phyloP scores from a whole-genome alignment of 176 grass and related monocot genomes.

The Triticum aestivum region DNA sequence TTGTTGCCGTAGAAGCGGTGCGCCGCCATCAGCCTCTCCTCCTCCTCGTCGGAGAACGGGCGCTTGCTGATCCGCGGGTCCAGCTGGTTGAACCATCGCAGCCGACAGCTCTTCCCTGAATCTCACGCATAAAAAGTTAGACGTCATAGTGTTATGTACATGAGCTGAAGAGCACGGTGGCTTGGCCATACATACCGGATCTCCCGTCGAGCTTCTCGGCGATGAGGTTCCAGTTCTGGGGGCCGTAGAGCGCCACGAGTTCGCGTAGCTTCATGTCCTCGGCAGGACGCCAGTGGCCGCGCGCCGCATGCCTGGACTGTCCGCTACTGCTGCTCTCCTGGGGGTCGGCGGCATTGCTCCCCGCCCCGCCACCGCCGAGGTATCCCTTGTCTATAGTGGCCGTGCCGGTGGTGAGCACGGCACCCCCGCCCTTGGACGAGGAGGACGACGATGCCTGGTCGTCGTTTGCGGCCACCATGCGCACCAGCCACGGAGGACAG shows the following conservation, averaged over 20 bases:
- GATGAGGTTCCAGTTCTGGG: constrained; percentile 98
- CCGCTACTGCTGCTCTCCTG: constrained; percentile 62
- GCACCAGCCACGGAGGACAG: constrained; percentile 45
- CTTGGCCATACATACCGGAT: constrained; percentile 53
- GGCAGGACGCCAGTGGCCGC: constrained; percentile 86
- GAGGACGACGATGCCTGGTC: constrained; percentile 56
- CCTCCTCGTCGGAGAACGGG: constrained; percentile 79
- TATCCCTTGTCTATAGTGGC: constrained; percentile 47
- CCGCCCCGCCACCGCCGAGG: not conserved
- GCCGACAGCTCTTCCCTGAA: constrained; percentile 90
- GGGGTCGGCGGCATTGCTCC: constrained; percentile 26
- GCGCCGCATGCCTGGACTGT: constrained; percentile 62
- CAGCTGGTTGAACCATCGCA: constrained; percentile 96
- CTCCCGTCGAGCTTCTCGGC: constrained; percentile 85
- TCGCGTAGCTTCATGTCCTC: constrained; percentile 91
- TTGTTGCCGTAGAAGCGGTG: constrained; percentile 91
- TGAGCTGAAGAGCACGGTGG: not conserved
- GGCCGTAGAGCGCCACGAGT: constrained; percentile 75
- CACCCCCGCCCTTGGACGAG: constrained; percentile 46
- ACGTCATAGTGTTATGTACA: not conserved
- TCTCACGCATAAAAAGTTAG: not conserved
- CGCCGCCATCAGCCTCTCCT: constrained; percentile 82
- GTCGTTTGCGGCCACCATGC: constrained; percentile 18
- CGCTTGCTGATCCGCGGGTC: constrained; percentile 84
- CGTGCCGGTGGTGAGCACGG: constrained; percentile 35